Evolutionary conservation across 768 basidiomycete genomes (phyloP), one percentile per base, ranked within the genome.

Genomic region (Mycena polygramma): DNA sequence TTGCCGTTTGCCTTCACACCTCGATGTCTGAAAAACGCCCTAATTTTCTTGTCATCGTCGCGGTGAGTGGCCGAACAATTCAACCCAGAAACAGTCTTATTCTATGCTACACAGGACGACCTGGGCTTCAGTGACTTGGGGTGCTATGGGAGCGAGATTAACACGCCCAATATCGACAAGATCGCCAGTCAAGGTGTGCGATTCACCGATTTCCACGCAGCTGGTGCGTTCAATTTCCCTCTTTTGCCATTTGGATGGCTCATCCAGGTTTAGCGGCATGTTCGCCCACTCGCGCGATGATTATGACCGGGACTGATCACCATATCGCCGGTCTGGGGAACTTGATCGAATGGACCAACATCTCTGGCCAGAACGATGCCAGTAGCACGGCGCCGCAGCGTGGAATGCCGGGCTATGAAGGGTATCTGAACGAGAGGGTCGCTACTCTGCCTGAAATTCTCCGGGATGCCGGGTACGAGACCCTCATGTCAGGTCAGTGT

Each of bases 131-230:
- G 63, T 41, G 63, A 65, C 46, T 14, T 65, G 45, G 63, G 63
- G 13, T 65, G 63, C 54, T 65, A 65, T 17, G 63, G 63, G 7
- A 57, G 63, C 53, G 63, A 65, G 35, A 65, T 65, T 4, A 65
- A 49, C 55, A 65, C 63, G 1, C 63, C 63, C 35, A 65, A 57
- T 22, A 65, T 65, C 45, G 63, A 65, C 45, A 65, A 65, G 45
- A 65, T 65, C 19, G 63, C 63, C 7, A 36, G 45, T 7, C 43
- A 22, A 1, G 63, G 63, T 39, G 63, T 65, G 22, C 63, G 63
- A 55, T 65, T 65, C 46, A 65, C 63, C 35, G 63, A 65, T 57
- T 65, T 65, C 63, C 63, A 65, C 26, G 63, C 63, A 15, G 63
- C 63, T 19, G 62, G 62, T 63, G 39, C 62, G 62, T n/a, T 22